These are phyloP conservation scores for Boletellus ananas DNA, from an alignment of 768 basidiomycete species.

Conservation along the genomic window DNA sequence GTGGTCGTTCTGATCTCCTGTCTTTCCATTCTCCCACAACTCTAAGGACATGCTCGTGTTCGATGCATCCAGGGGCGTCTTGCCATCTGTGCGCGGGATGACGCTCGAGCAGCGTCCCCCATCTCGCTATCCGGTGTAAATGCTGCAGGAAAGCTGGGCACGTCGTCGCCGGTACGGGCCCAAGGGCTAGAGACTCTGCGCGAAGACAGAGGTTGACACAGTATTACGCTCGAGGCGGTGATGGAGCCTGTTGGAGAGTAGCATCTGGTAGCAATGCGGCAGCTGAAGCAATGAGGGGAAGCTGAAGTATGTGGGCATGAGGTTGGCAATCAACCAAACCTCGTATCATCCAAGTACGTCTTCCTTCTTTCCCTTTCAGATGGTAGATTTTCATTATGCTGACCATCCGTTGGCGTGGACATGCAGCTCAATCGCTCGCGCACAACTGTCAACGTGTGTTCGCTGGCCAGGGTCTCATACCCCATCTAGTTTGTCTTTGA, in stretches of 20 bases:
- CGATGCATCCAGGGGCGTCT: too few relatives aligned
- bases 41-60: too few relatives aligned
- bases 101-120: too few relatives aligned
- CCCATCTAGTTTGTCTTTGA: slow-evolving; percentile 74
- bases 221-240: slow-evolving; percentile 33
- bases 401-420: not conserved
- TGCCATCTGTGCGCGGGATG: too few relatives aligned
- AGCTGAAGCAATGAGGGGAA: slow-evolving; percentile 53
- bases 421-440: slow-evolving; percentile 65
- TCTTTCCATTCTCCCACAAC: slow-evolving; percentile 27
- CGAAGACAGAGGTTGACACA: slow-evolving; percentile 28
- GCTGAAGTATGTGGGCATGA: slow-evolving; percentile 35
- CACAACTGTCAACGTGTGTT: slow-evolving; percentile 77
- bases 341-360: slow-evolving; percentile 14
- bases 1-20: slow-evolving; percentile 27
- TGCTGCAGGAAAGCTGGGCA: slow-evolving; percentile 36
- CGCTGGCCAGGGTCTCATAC: slow-evolving; percentile 54
- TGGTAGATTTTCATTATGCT: not conserved
- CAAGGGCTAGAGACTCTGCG: slow-evolving; percentile 26
- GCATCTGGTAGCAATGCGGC: slow-evolving; percentile 64
- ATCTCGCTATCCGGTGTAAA: slow-evolving; percentile 56
- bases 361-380: not conserved
- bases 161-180: slow-evolving; percentile 22
- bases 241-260: slow-evolving; percentile 37
- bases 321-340: slow-evolving; percentile 4